Percentiles rank a stretch among this genome's conserved stretches.
Evolutionary conservation across 2,329 filamentous ascomycete genomes (phyloP).

Genomic region (Cucurbitaria berberidis): DNA sequence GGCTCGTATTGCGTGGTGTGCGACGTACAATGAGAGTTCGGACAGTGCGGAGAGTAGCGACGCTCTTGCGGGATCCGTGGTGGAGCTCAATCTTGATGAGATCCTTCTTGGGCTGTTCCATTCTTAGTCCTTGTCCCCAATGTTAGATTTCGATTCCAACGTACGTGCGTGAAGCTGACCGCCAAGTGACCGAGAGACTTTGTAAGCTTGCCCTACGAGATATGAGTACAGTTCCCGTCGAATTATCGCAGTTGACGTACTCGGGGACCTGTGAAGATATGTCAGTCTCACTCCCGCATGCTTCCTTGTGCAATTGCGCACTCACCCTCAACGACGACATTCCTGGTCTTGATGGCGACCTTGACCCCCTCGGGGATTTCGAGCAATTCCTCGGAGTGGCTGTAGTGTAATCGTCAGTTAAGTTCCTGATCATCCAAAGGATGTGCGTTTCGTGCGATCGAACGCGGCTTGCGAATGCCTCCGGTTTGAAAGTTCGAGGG

Average conservation of each 20-base stretch:
- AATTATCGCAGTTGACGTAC: slow-evolving; percentile 29
- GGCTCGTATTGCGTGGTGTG: slow-evolving; percentile 3
- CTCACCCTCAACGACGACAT: slow-evolving; percentile 96
- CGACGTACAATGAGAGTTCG: slow-evolving; percentile 78
- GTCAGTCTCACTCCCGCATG: slow-evolving; percentile 22
- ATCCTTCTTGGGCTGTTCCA: slow-evolving; percentile 70
- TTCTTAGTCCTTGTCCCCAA: slow-evolving; percentile 21
- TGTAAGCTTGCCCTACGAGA: slow-evolving; percentile 78
- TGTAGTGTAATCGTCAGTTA: slow-evolving; percentile 43
- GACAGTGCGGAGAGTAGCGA: slow-evolving; percentile 97
- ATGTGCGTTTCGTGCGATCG: slow-evolving; percentile 18
- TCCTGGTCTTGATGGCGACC: slow-evolving; percentile 94
- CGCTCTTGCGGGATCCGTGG: slow-evolving; percentile 97
- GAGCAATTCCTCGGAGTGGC: slow-evolving; percentile 93
- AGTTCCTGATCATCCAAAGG: slow-evolving; percentile 18
- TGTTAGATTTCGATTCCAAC: slow-evolving; percentile 14
- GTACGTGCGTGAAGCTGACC: slow-evolving; percentile 83
- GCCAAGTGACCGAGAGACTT: slow-evolving; percentile 97
- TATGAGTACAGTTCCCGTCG: slow-evolving; percentile 26
- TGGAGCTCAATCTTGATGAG: slow-evolving; percentile 97
- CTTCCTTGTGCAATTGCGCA: slow-evolving; percentile 49
- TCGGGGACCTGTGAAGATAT: slow-evolving; percentile 34
- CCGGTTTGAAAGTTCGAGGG: slow-evolving; percentile 19
- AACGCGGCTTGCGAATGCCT: slow-evolving; percentile 14
- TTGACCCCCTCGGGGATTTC: slow-evolving; percentile 97